A percentile compares a stretch with the other conserved stretches of the same genome.
Evolutionary conservation across 2,329 filamentous ascomycete genomes (phyloP).

Genomic region (Verticillium longisporum): DNA sequence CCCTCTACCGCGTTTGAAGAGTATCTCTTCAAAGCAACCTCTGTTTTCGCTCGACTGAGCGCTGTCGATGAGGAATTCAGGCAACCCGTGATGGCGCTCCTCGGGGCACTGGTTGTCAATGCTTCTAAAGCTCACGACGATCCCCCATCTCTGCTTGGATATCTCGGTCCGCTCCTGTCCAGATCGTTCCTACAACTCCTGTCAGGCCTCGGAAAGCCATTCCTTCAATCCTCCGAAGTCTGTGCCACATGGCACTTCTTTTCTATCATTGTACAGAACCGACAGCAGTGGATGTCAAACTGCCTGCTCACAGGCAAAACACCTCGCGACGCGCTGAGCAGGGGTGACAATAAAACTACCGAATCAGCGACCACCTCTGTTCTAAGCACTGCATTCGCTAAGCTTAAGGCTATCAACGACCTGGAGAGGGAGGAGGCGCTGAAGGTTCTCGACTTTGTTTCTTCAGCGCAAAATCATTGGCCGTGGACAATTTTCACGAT

Average conservation of each 20-base stretch:
- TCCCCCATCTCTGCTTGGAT: slow-evolving; percentile 87
- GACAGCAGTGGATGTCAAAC: slow-evolving; percentile 94
- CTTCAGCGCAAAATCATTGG: slow-evolving; percentile 88
- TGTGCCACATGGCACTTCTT: slow-evolving; percentile 78
- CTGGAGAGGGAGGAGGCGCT: slow-evolving; percentile 61
- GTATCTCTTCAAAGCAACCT: slow-evolving; percentile 74
- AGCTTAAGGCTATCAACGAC: slow-evolving; percentile 58
- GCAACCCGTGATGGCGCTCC: slow-evolving; percentile 57
- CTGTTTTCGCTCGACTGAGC: slow-evolving; percentile 70
- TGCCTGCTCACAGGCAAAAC: slow-evolving; percentile 85
- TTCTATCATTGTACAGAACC: slow-evolving; percentile 76
- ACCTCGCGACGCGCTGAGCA: slow-evolving; percentile 65
- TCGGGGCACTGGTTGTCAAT: slow-evolving; percentile 67
- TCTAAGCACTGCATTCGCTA: slow-evolving; percentile 65
- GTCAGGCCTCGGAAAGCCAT: slow-evolving; percentile 68
- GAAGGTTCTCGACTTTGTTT: slow-evolving; percentile 79
- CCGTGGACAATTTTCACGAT: slow-evolving; percentile 84
- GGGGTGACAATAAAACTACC: slow-evolving; percentile 41
- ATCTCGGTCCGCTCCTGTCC: slow-evolving; percentile 74
- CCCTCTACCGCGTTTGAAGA: slow-evolving; percentile 63
- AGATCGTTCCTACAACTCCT: slow-evolving; percentile 78
- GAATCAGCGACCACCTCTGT: slow-evolving; percentile 54
- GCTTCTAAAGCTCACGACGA: slow-evolving; percentile 62
- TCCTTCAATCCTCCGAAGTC: slow-evolving; percentile 58
- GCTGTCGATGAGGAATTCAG: slow-evolving; percentile 62